Evolutionary conservation across 179 eudicot species (phyloP), one percentile per base, ranked within the genome.

Genomic region (Beta macrorhiza): DNA sequence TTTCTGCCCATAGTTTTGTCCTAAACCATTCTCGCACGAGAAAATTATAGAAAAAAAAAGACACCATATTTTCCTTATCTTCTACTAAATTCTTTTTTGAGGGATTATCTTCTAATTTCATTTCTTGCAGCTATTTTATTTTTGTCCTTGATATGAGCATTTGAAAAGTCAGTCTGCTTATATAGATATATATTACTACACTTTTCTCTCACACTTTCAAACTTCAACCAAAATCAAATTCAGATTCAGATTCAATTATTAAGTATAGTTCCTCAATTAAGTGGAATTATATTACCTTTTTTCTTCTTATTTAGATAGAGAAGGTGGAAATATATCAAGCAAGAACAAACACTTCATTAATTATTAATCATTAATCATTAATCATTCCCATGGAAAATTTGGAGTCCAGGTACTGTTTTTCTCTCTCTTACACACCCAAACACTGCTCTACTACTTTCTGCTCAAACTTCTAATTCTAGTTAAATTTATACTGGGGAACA

Each of bases 301-400:
- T 37, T 2, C 42, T 37, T 37, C 42, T 37, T 37, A 2, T 37
- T 2, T 37, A 37, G 42, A 37, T 5, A 49, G 53, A 49, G 53
- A 49, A 49, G 53, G 19, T 37, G 42, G 5, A 67, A 32, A 29
- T 67, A 12, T 22, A 32, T 55, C 45, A 45, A 53, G 55, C 5
- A 4, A 55, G n/a, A n/a, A 14, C 62, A 19, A 52, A 15, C 25
- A 55, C 32, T 37, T 37, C 42, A 37, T 37, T 37, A 37, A 37
- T 37, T 4, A 37, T 37, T 29, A 0, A 29, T 25, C 25, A 25
- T 25, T 25, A 25, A 25, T 25, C 25, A 25, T 25, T 25, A 25
- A 5, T 45, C 29, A 47, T 37, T 73, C 74, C 75, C 71, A 85
- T 85, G 87, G 87, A 82, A 76, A 82, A 67, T 74, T 79, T 85